These are phyloP conservation scores for Papiliotrema fonsecae DNA, from an alignment of 1,284 basidiomycete genomes.

Conservation along the genomic window DNA sequence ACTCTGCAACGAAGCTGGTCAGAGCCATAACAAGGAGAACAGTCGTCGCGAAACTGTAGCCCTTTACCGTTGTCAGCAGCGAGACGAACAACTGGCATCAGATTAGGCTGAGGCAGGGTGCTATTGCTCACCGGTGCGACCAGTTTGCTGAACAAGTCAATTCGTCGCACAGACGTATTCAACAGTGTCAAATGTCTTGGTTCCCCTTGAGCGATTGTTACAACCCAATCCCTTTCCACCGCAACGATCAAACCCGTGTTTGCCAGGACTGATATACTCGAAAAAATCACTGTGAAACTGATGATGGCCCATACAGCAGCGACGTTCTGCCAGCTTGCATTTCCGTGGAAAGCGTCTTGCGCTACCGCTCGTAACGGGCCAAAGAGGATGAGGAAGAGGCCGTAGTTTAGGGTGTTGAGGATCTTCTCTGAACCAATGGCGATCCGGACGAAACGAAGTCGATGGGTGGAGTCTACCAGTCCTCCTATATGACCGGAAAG, in stretches of 20 bases:
- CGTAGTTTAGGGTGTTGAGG: slow-evolving; percentile 41
- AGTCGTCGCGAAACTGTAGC: slow-evolving; percentile 33
- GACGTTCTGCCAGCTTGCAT: slow-evolving; percentile 1
- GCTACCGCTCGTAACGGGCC: slow-evolving; percentile 19
- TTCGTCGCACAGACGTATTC: slow-evolving; percentile 49
- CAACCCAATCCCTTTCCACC: slow-evolving; percentile 53
- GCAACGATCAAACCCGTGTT: slow-evolving; percentile 50
- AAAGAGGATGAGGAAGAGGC: slow-evolving; percentile 44
- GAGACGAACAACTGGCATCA: slow-evolving; percentile 48
- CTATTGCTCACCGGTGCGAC: slow-evolving; percentile 38
- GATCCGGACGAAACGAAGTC: slow-evolving; percentile 35
- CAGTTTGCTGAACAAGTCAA: slow-evolving; percentile 51
- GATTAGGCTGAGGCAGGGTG: neutral
- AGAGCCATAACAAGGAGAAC: slow-evolving; percentile 31
- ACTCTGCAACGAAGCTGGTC: slow-evolving; percentile 33
- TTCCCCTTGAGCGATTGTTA: slow-evolving; percentile 42
- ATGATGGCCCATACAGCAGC: slow-evolving; percentile 32
- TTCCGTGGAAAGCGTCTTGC: slow-evolving; percentile 24
- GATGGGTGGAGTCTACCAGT: slow-evolving; percentile 39
- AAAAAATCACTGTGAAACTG: slow-evolving; percentile 38
- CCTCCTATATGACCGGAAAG: slow-evolving; percentile 46
- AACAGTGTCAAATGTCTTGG: slow-evolving; percentile 32
- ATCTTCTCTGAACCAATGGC: slow-evolving; percentile 49
- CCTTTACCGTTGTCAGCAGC: slow-evolving; percentile 41
- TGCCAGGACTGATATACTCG: slow-evolving; percentile 39